Percentiles rank a stretch among this genome's conserved stretches.
phyloP scores from a whole-genome alignment of 192 early-diverging fungal species.

The Dissophora ornata region DNA sequence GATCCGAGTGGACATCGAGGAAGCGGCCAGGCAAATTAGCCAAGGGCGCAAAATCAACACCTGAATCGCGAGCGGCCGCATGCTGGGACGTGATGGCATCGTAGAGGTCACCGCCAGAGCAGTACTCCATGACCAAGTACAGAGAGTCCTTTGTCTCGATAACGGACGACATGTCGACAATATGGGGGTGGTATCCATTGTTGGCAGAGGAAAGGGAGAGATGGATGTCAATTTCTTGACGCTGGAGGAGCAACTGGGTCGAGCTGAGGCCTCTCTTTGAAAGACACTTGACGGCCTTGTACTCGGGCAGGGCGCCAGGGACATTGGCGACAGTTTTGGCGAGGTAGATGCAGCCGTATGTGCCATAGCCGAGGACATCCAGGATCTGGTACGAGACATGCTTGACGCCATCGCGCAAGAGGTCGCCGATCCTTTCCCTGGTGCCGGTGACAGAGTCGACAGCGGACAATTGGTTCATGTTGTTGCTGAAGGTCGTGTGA shows the following conservation, averaged over 20 bases:
- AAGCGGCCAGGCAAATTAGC: slow-evolving; percentile 3
- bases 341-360: slow-evolving; percentile 80
- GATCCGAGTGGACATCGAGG: slow-evolving; percentile 46
- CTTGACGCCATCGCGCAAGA: slow-evolving; percentile 27
- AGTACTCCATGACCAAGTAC: slow-evolving; percentile 96
- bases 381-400: slow-evolving; percentile 57
- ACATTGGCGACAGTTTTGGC: slow-evolving; percentile 49
- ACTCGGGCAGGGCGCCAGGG: slow-evolving; percentile 42
- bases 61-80: slow-evolving; percentile 58
- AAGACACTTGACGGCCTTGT: slow-evolving; percentile 74
- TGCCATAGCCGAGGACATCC: slow-evolving; percentile 73
- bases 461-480: slow-evolving; percentile 31
- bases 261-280: slow-evolving; percentile 56
- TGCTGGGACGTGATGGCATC: slow-evolving; percentile 93
- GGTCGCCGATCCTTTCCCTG: slow-evolving; percentile 31
- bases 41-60: slow-evolving; percentile 31
- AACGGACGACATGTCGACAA: slow-evolving; percentile 89
- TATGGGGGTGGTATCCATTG: slow-evolving; percentile 74
- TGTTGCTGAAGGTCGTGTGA: slow-evolving; percentile 8
- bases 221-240: slow-evolving; percentile 69
- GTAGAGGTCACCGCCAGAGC: slow-evolving; percentile 93
- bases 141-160: slow-evolving; percentile 89
- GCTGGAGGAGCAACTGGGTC: slow-evolving; percentile 62
- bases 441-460: slow-evolving; percentile 48
- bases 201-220: slow-evolving; percentile 56